These are phyloP conservation scores for Yarrowia divulgata DNA, from an alignment of 805 yeast species.

Conservation along the genomic window DNA sequence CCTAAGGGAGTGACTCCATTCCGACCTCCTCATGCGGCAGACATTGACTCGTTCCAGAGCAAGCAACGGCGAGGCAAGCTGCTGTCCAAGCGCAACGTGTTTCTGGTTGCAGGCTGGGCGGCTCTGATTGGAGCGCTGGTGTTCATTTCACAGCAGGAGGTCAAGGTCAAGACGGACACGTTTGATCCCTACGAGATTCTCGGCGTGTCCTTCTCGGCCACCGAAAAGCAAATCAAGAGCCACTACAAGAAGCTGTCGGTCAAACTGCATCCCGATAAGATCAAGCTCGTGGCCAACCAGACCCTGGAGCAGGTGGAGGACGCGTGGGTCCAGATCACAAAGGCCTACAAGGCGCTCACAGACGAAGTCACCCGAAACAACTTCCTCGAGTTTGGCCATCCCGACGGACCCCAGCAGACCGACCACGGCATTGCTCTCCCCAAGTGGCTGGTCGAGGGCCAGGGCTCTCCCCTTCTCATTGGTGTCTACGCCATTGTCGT, in stretches of 20 bases:
- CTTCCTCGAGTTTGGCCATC: conserved; percentile 89
- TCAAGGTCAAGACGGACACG: conserved; percentile 48
- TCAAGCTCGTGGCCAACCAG: conserved; percentile 63
- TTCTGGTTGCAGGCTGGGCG: conserved; percentile 66
- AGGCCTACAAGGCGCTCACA: conserved; percentile 94
- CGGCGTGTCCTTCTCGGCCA: conserved; percentile 71
- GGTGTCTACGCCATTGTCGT: conserved; percentile 72
- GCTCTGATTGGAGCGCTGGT: conserved; percentile 55
- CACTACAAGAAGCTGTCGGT: conserved; percentile 87
- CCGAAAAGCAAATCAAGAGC: conserved; percentile 78
- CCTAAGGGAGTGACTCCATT: conserved; percentile 32
- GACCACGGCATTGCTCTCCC: conserved; percentile 96
- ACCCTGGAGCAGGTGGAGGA: conserved; percentile 73
- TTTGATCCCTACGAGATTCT: conserved; percentile 94
- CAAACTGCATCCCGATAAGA: conserved; percentile 92
- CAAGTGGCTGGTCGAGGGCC: conserved; percentile 83
- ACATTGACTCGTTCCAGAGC: conserved; percentile 45
- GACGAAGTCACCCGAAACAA: conserved; percentile 86
- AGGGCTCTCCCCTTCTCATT: conserved; percentile 69
- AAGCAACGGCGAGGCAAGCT: conserved; percentile 46
- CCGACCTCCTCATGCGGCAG: conserved; percentile 30
- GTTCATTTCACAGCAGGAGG: conserved; percentile 51
- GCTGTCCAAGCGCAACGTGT: conserved; percentile 50
- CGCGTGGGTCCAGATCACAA: conserved; percentile 77
- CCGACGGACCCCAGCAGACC: conserved; percentile 94